Base-by-base conservation (phyloP, 176 grass and related monocot genomes). In the Ampelocalamus luodianensis region DNA sequence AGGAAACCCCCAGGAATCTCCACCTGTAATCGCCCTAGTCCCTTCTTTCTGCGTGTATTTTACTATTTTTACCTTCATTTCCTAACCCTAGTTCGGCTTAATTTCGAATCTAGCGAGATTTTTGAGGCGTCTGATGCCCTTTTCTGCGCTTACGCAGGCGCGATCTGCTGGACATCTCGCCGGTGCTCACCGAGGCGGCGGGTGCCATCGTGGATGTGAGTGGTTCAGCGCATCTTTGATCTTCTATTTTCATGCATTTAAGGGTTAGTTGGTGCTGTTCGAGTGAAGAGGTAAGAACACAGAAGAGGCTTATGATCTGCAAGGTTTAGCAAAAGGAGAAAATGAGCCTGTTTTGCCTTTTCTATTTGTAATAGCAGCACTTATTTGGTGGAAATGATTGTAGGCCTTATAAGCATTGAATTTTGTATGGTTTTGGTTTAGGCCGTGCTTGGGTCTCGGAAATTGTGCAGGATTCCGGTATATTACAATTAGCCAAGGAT, bases 121-220 rank as follows among this genome's bases (percentile, higher is more conserved):
- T 46, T 5, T 34, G 10, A 80, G 60, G 69, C 5, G 5, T 68
- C 45, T 37, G 12, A 13, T 23, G 5, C 23, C 29, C 34, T 56
- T 65, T 27, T 71, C n/a, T 89, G 43, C 3, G 23, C 9, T 65
- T 65, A 10, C 40, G 82, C 85, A 99, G 96, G 91, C 92, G 90
- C 65, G 96, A 99, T 86, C 81, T 99, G 88, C 88, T 99, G 43
- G 96, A 99, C 85, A 99, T 99, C 76, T 99, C 96, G 55, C 93
- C 91, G 1, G 94, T 94, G 65, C 87, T 99, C 53, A 96, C 88
- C 8, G 96, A 99, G 87, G 93, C 96, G 1, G 93, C 96, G 6
- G 96, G 96, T 6, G 96, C 93, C 74, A 99, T 99, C 67, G 91
- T 99, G 20, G 96, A 99, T 89, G 96, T 98, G 87, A 92, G 93